These are phyloP conservation scores for Zostera marina DNA, from an alignment of 116 monocot species.

Conservation along the genomic window DNA sequence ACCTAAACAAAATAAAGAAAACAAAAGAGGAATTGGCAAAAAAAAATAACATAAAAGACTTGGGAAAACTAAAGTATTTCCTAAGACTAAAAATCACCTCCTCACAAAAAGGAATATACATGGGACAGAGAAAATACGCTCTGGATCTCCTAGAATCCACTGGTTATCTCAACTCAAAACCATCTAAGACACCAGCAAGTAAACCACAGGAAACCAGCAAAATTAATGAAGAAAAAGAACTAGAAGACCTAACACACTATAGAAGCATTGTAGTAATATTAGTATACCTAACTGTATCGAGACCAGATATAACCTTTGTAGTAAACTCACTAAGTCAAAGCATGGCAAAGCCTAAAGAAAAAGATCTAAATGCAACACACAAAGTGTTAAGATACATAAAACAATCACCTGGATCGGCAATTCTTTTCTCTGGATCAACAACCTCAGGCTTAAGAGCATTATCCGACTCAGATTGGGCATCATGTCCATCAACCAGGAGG, in stretches of 20 bases:
- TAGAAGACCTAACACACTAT: not conserved
- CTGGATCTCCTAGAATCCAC: not conserved
- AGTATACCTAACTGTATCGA: not conserved
- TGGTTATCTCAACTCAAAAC: not conserved
- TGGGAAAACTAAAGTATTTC: not conserved
- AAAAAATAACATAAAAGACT: not conserved
- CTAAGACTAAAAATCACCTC: not conserved
- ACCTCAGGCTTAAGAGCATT: not conserved
- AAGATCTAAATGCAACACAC: not conserved
- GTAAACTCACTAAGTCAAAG: not conserved
- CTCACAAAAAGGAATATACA: not conserved
- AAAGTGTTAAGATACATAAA: not conserved
- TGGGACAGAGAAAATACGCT: not conserved
- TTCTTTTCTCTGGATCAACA: not conserved
- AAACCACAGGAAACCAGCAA: too few relatives aligned
- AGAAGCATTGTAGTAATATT: not conserved
- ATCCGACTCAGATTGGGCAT: not conserved
- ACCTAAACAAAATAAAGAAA: too few relatives aligned
- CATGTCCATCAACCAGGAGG: not conserved
- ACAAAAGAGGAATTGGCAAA: not conserved
- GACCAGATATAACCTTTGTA: not conserved
- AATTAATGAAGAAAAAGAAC: not conserved
- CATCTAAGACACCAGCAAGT: too few relatives aligned
- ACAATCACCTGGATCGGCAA: not conserved
- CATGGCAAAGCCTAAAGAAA: not conserved